phyloP scores from a whole-genome alignment of 306 rosid species.

The Cicer cuneatum region DNA sequence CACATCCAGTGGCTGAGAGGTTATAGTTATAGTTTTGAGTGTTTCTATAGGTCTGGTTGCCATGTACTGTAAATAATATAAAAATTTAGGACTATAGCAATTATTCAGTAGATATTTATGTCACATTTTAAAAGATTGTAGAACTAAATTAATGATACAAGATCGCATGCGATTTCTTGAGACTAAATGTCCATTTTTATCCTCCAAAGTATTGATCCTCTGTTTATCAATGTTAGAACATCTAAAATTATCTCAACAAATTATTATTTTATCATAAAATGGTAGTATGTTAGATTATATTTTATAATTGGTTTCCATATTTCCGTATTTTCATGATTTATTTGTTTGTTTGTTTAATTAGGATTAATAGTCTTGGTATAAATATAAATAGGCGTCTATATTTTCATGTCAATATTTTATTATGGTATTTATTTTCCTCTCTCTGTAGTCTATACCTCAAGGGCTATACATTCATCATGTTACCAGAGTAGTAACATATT shows the following conservation, averaged over 20 bases:
- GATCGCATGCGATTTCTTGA: constrained; percentile 18
- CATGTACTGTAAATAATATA: constrained; percentile 17
- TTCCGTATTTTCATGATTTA: neutral
- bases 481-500: neutral
- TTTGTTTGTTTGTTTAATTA: neutral
- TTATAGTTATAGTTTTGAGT: constrained; percentile 6
- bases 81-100: neutral
- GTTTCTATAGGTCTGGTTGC: constrained; percentile 5
- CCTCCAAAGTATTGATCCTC: constrained; percentile 5
- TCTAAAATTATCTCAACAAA: neutral
- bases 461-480: neutral
- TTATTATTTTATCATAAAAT: constrained; percentile 3
- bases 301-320: constrained; percentile 3
- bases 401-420: constrained; percentile 2
- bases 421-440: neutral
- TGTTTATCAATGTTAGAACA: neutral
- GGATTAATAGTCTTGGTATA: neutral
- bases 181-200: constrained; percentile 15
- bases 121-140: neutral
- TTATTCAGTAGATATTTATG: constrained; percentile 24
- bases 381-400: neutral
- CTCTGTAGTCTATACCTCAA: neutral
- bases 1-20: constrained; percentile 6
- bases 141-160: constrained; percentile 28
- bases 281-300: neutral